Evolutionary conservation across 2,329 filamentous ascomycete species (phyloP).

Genomic region (Colletotrichum scovillei): DNA sequence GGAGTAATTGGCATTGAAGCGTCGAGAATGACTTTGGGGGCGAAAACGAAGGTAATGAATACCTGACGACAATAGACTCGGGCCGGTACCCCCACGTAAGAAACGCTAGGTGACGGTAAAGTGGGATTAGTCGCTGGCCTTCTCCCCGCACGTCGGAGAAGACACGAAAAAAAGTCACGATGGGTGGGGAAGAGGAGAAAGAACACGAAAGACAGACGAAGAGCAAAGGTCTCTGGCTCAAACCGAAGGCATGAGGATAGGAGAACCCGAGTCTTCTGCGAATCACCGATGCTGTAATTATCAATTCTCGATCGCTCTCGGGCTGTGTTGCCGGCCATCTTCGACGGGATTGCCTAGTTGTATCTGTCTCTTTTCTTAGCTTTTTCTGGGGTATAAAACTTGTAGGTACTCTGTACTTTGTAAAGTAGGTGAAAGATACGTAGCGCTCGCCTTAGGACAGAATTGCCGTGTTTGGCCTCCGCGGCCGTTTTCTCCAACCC

Average conservation of each 20-base stretch:
- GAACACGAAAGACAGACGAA: neutral
- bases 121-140: constrained; percentile 1
- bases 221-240: neutral
- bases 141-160: constrained; percentile 26
- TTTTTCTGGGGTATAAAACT: neutral
- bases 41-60: neutral
- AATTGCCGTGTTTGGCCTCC: constrained; percentile 26
- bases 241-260: neutral
- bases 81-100: constrained; percentile 10
- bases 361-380: neutral
- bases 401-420: no score
- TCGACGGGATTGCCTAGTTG: neutral
- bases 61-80: neutral
- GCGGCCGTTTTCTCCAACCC: constrained; percentile 22
- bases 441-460: constrained; percentile 7
- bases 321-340: neutral
- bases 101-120: neutral
- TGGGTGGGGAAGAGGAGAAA: neutral
- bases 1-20: no score
- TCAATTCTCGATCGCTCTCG: neutral
- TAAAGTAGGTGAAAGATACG: neutral
- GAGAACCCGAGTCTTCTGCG: constrained; percentile 7
- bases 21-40: neutral
- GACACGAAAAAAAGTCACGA: neutral
- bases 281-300: neutral